These are phyloP conservation scores for Botrytis fragariae DNA, from an alignment of 2,329 filamentous ascomycete species.

Conservation along the genomic window DNA sequence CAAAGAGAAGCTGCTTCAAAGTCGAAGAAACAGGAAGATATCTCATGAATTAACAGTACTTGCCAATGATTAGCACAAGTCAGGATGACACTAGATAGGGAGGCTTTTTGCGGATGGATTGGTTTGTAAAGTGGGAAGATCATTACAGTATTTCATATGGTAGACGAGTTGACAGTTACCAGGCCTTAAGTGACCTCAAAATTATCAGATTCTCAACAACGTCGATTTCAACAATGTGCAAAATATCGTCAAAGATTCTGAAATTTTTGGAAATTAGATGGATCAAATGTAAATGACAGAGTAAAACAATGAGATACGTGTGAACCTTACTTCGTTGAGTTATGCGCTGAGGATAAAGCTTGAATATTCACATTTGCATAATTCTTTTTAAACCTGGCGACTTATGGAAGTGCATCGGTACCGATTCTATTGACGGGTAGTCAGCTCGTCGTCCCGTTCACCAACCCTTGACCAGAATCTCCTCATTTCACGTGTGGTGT, in stretches of 20 bases:
- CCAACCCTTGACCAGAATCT: no score
- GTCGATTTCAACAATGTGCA: not conserved
- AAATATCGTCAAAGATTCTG: not conserved
- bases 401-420: not conserved
- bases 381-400: not conserved
- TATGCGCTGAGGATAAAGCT: no score
- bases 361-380: not conserved
- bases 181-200: not conserved
- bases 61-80: not conserved
- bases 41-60: not conserved
- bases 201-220: no score
- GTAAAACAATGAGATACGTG: not conserved
- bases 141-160: not conserved
- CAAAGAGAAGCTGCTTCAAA: not conserved
- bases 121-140: not conserved
- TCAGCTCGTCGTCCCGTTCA: no score
- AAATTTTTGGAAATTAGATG: not conserved
- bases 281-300: not conserved
- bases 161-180: not conserved
- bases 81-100: not conserved
- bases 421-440: no score
- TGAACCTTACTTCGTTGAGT: not conserved
- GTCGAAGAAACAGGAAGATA: not conserved
- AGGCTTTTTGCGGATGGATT: not conserved
- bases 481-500: no score